Conservation (phyloP, 495 filamentous ascomycete genomes). For the Hyaloscypha finlandica region DNA sequence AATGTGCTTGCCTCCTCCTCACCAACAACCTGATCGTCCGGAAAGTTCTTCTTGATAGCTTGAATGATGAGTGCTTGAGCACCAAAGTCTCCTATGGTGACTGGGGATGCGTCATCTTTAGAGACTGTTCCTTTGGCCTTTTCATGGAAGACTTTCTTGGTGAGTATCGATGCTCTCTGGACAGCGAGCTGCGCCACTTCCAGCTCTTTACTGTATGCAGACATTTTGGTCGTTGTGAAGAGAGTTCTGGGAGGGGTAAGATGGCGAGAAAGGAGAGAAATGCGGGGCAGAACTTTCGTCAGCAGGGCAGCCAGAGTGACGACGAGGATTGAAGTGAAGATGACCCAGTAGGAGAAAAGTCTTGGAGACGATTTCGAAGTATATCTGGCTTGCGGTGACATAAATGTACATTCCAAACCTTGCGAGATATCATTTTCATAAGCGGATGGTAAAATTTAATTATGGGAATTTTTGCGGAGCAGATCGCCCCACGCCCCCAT, state of each 20-base stretch:
- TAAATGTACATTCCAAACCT: background rate
- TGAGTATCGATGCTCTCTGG: slow-evolving; percentile 84
- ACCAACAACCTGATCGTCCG: slow-evolving; percentile 85
- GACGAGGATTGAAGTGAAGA: slow-evolving; percentile 24
- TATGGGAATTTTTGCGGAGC: background rate
- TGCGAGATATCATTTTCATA: background rate
- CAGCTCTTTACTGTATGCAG: slow-evolving; percentile 76
- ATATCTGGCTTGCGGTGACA: background rate
- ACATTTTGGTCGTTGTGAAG: slow-evolving; percentile 34
- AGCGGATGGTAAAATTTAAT: background rate
- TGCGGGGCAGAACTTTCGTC: slow-evolving; percentile 25
- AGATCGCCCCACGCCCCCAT: background rate
- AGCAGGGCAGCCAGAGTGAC: slow-evolving; percentile 29
- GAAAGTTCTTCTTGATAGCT: slow-evolving; percentile 86
- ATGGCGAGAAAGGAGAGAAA: slow-evolving; percentile 30
- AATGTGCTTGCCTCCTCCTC: slow-evolving; percentile 89
- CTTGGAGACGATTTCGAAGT: background rate
- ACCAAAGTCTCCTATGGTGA: slow-evolving; percentile 97
- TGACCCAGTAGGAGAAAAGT: slow-evolving; percentile 16
- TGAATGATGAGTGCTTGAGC: slow-evolving; percentile 95
- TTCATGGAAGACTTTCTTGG: slow-evolving; percentile 89
- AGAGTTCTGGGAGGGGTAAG: slow-evolving; percentile 18
- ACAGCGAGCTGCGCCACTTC: slow-evolving; percentile 88
- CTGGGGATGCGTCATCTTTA: slow-evolving; percentile 93
- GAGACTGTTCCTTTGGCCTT: slow-evolving; percentile 90